Evolutionary conservation across 2,329 filamentous ascomycete genomes (phyloP).

Genomic region (Scortechinia acanthostroma): DNA sequence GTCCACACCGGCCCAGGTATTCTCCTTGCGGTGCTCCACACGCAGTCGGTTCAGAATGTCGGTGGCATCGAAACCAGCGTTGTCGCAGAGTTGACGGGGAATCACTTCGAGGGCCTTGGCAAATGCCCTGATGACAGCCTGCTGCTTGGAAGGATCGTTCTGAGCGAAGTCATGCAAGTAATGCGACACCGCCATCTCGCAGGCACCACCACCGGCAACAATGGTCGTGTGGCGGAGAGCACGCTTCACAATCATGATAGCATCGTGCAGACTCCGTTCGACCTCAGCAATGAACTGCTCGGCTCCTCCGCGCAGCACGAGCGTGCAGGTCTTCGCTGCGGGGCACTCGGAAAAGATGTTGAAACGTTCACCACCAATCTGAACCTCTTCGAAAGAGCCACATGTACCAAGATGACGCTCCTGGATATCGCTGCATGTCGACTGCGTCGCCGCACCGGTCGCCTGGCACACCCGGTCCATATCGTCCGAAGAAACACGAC

Average conservation of each 20-base stretch:
- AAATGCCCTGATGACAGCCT: slow-evolving; percentile 94
- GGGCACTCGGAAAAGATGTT: slow-evolving; percentile 98
- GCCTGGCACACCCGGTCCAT: slow-evolving; percentile 95
- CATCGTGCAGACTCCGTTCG: slow-evolving; percentile 93
- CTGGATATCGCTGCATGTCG: slow-evolving; percentile 91
- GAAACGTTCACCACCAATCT: slow-evolving; percentile 94
- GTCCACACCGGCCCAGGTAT: slow-evolving; percentile 91
- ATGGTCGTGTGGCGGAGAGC: slow-evolving; percentile 91
- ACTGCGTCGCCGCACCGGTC: slow-evolving; percentile 85
- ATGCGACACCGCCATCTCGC: slow-evolving; percentile 92
- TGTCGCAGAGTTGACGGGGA: slow-evolving; percentile 93
- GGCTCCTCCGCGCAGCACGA: slow-evolving; percentile 88
- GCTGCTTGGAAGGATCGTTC: slow-evolving; percentile 89
- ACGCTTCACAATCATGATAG: slow-evolving; percentile 99
- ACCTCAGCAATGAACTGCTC: slow-evolving; percentile 99
- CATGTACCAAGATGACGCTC: slow-evolving; percentile 84
- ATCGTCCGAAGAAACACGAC: slow-evolving; percentile 82
- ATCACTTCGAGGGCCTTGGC: slow-evolving; percentile 96
- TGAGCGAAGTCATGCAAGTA: slow-evolving; percentile 87
- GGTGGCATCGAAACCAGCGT: slow-evolving; percentile 94
- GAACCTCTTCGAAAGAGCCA: slow-evolving; percentile 84
- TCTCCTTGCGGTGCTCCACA: slow-evolving; percentile 90
- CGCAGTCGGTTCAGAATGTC: slow-evolving; percentile 94
- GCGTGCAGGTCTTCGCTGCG: slow-evolving; percentile 89
- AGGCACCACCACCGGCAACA: slow-evolving; percentile 87